Base-by-base conservation (phyloP, 176 grass and related monocot genomes). In the Oryza nivara region DNA sequence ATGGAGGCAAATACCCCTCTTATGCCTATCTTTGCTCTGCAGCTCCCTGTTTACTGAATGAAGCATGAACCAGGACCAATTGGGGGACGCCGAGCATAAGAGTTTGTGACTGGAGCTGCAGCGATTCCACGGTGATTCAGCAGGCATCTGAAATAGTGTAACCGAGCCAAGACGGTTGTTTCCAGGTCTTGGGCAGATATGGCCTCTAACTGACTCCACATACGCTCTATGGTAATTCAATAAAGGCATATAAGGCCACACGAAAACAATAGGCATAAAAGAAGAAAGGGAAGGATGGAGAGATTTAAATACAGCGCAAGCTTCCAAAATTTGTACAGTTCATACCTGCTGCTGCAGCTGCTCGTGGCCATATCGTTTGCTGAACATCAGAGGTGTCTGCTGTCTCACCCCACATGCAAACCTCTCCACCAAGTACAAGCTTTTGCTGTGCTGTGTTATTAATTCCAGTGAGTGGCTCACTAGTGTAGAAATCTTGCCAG, bases 361-460 rank as follows among this genome's bases (percentile, higher is more conserved):
- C 93, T 48, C 96, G 91, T 16, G 96, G 96, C 93, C 96, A 96
- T 76, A 99, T 96, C 36, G 96, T 96, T 79, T 99, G 96, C 81
- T 91, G 93, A 79, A 95, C 89, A 86, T 87, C 87, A 32, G 93
- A 96, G 0, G 93, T 89, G 88, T 99, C 93, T 76, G 84, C 91
- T 22, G 78, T 94, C 83, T 99, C 96, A 1, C 83, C 91, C 96
- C 96, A 98, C 93, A 98, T 84, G 91, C 96, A 96, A 92, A 96
- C 91, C 63, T 96, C 96, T 60, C 96, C 96, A 19, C 96, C 93
- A 0, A 98, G 91, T 28, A 95, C 93, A 44, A 98, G 91, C 56
- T 98, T 92, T 73, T 98, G 89, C 66, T 92, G 91, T 49, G 22
- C 68, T 13, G 80, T 67, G 64, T 92, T 71, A 4, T 73, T 81